Conservation (phyloP, 306 rosid genomes). For the Casuarina cunninghamiana region DNA sequence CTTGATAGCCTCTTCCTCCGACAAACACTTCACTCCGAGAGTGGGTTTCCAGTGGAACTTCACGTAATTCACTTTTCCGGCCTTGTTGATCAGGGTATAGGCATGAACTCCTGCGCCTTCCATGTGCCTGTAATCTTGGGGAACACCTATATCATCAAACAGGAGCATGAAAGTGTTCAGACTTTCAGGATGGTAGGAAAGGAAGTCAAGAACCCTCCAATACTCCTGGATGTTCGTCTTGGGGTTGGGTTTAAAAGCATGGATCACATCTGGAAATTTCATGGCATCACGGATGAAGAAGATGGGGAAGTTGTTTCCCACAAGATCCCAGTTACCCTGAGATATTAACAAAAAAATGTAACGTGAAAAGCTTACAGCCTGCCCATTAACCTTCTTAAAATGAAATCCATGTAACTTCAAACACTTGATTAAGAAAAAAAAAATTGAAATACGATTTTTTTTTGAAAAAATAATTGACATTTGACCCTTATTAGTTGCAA, state of each 20-base stretch:
- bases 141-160: constrained; percentile 82
- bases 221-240: constrained; percentile 87
- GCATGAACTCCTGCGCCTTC: constrained; percentile 91
- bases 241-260: constrained; percentile 91
- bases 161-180: constrained; percentile 75
- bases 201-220: constrained; percentile 90
- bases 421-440: too few species aligned
- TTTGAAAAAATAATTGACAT: too few species aligned
- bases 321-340: constrained; percentile 92
- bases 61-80: constrained; percentile 75
- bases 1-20: constrained; percentile 77
- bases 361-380: too few species aligned
- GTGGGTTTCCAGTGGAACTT: constrained; percentile 89
- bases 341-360: neutral
- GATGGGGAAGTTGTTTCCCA: constrained; percentile 91
- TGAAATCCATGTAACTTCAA: too few species aligned
- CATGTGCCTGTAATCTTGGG: constrained; percentile 94
- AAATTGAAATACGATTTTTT: too few species aligned
- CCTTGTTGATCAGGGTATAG: constrained; percentile 67
- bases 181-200: constrained; percentile 94
- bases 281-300: constrained; percentile 80
- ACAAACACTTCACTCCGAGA: constrained; percentile 70
- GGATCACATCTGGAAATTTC: constrained; percentile 93
- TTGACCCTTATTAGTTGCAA: too few species aligned
- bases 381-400: too few species aligned